Base-by-base conservation (phyloP, 345 rosid genomes). In the Citrus trifoliata region DNA sequence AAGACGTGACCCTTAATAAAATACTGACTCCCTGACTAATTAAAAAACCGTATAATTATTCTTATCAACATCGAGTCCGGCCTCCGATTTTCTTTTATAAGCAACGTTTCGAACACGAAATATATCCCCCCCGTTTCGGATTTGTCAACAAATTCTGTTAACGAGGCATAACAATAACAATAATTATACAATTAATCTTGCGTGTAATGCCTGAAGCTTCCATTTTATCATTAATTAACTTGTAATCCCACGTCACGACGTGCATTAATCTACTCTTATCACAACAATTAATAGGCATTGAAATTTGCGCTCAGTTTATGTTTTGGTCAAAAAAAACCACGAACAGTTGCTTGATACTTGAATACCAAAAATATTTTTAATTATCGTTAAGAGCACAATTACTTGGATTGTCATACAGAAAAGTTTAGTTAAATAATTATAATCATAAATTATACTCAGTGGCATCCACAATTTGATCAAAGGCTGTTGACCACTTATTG, bases 21-120 rank as follows among this genome's bases (percentile, higher is more conserved):
- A 12, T 46, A 12, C 14, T 13, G 18, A 46, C 51, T 46, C 51
- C 51, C 51, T 12, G 18, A 12, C 18, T 46, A 46, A 46, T 46
- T 46, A 46, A 56, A 56, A 27, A 61, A 10, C 67, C 0, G 14
- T 24, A 48, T 25, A 48, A 48, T 70, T 48, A 72, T 33, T 55
- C 42, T 32, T 22, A 27, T 72, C 0, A 5, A 9, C 1, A 53
- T 22, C 2, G 5, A 46, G 19, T 42, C 27, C 24, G 67, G 60
- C 38, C 10, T 58, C 68, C 67, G 16, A 61, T 28, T 27, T 59
- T 38, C 8, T 40, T 40, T 30, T 70, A 9, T 32, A 78, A 70
- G 80, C 71, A 71, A 70, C 80, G 80, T 78, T 71, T 53, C 25
- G 35, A 18, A 30, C 76, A 70, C 80, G 80, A n/a, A 78, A 71